Conservation (phyloP, 208 protist species). For the Vickermania spadyakhi region DNA sequence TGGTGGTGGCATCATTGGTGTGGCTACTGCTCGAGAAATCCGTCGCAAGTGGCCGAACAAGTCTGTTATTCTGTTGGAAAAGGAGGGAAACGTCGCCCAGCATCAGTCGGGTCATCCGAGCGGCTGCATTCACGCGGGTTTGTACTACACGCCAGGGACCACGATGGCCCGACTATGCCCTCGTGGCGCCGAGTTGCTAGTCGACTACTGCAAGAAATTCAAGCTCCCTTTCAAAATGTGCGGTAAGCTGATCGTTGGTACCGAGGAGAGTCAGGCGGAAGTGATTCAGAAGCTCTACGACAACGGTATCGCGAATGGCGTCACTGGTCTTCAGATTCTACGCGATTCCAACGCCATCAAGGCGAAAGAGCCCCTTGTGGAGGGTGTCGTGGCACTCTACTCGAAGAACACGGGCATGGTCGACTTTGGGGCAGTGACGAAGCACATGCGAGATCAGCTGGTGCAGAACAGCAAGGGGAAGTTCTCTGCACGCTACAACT, state of each 20-base stretch:
- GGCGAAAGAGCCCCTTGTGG: constrained; percentile 60
- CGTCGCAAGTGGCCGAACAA: constrained; percentile 51
- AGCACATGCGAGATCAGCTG: constrained; percentile 61
- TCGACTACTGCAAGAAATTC: constrained; percentile 81
- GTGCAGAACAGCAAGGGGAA: constrained; percentile 15
- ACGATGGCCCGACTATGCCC: constrained; percentile 80
- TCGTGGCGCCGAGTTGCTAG: constrained; percentile 70
- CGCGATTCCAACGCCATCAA: constrained; percentile 52
- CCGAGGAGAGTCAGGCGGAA: constrained; percentile 32
- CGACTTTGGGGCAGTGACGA: constrained; percentile 72
- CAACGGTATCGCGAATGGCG: constrained; percentile 76
- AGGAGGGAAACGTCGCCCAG: constrained; percentile 76
- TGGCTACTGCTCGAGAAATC: constrained; percentile 70
- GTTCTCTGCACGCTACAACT: constrained; percentile 53
- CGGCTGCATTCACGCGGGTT: constrained; percentile 89
- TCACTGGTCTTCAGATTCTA: constrained; percentile 64
- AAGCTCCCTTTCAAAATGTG: constrained; percentile 68
- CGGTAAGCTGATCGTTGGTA: constrained; percentile 88
- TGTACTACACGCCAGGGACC: constrained; percentile 83
- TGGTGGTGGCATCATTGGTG: constrained; percentile 82
- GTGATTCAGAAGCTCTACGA: constrained; percentile 64
- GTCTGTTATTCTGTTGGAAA: constrained; percentile 75
- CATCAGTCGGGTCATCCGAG: constrained; percentile 90
- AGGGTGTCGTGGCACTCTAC: constrained; percentile 62
- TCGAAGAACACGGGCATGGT: constrained; percentile 82